Percentiles rank a stretch among this genome's conserved stretches.
phyloP scores from a whole-genome alignment of 2,329 filamentous ascomycete genomes.

The Plenodomus biglobosus region DNA sequence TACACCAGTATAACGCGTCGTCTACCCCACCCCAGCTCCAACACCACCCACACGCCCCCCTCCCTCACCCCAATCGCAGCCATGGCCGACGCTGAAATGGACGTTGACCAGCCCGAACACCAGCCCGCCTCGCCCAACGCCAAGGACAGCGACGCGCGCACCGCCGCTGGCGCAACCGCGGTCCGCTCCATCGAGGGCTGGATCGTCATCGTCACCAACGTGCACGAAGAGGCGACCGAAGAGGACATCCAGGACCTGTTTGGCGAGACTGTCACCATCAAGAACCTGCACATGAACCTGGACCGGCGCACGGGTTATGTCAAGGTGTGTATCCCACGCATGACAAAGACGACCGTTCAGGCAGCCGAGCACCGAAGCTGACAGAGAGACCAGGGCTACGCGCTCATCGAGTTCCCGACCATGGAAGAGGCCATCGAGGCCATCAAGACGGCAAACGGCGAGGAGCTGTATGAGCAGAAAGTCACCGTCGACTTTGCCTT shows the following conservation, averaged over 20 bases:
- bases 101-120: conserved; percentile 46
- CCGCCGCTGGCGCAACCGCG: conserved; percentile 71
- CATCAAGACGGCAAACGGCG: conserved; percentile 75
- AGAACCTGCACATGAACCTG: conserved; percentile 82
- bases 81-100: conserved; percentile 53
- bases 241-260: conserved; percentile 81
- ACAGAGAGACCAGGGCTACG: conserved; percentile 68
- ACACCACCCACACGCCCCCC: conserved; percentile 5
- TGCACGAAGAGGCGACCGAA: conserved; percentile 84
- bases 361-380: not conserved
- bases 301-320: conserved; percentile 83
- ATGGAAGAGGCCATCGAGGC: conserved; percentile 78
- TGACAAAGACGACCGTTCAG: not conserved
- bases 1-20: too few species aligned
- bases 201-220: conserved; percentile 84
- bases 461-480: conserved; percentile 79
- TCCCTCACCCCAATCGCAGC: conserved; percentile 13
- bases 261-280: conserved; percentile 81
- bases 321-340: conserved; percentile 62
- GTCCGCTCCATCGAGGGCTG: conserved; percentile 87
- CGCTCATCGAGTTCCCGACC: conserved; percentile 80
- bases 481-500: conserved; percentile 83
- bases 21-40: conserved; percentile 1
- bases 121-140: conserved; percentile 41
- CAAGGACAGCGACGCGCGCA: conserved; percentile 68